Percentiles rank a stretch among this genome's conserved stretches.
phyloP scores from a whole-genome alignment of 2,329 filamentous ascomycete species.

The Verruconis gallopava region DNA sequence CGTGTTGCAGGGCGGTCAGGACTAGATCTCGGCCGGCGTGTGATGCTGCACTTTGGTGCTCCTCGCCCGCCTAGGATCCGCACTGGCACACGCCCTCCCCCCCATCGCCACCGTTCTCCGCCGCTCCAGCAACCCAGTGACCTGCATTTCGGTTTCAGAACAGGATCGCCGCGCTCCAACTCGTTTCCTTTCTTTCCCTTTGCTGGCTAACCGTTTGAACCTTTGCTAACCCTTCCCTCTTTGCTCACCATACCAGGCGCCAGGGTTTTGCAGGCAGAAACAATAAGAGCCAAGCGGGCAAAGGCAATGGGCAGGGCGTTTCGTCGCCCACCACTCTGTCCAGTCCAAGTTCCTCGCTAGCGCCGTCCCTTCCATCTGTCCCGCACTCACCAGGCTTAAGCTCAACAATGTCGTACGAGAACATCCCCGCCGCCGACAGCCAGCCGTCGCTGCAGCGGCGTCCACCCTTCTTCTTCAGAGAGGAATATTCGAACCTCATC shows the following conservation, averaged over 20 bases:
- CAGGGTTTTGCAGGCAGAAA: slow-evolving; percentile 31
- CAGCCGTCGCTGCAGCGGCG: slow-evolving; percentile 44
- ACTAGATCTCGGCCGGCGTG: background rate
- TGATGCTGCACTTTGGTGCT: background rate
- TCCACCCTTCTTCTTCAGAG: slow-evolving; percentile 62
- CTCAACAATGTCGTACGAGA: slow-evolving; percentile 58
- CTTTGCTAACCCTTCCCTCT: slow-evolving; percentile 18
- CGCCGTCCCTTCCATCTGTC: slow-evolving; percentile 16
- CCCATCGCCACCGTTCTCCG: background rate
- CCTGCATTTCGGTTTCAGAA: background rate
- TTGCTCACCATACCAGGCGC: slow-evolving; percentile 20
- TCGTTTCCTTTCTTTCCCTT: too few relatives aligned
- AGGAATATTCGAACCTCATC: slow-evolving; percentile 67
- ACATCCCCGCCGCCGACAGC: slow-evolving; percentile 29
- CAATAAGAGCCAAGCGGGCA: slow-evolving; percentile 12
- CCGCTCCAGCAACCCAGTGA: background rate
- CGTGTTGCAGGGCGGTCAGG: background rate
- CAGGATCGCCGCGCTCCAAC: background rate
- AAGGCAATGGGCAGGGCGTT: slow-evolving; percentile 12
- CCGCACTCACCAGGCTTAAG: slow-evolving; percentile 46
- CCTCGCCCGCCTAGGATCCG: background rate
- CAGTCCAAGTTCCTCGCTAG: slow-evolving; percentile 20
- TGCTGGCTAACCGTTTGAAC: slow-evolving; percentile 17
- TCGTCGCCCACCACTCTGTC: slow-evolving; percentile 22
- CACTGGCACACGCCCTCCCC: too few relatives aligned